phyloP scores from a whole-genome alignment of 1,284 basidiomycete species.

The Quambalaria eucalypti region DNA sequence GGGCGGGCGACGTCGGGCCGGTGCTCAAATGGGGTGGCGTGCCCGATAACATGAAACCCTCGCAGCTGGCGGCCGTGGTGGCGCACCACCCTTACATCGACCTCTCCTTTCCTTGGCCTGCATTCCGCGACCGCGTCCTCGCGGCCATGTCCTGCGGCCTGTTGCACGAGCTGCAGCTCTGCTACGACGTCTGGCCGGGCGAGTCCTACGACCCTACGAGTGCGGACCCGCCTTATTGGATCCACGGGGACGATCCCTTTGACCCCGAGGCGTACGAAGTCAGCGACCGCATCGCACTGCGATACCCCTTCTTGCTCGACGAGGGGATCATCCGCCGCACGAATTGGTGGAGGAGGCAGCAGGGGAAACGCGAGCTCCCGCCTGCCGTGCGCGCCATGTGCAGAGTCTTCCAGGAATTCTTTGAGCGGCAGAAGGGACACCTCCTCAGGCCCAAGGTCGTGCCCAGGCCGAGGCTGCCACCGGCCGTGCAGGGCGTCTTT shows the following conservation, averaged over 20 bases:
- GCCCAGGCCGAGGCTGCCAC: too few relatives aligned
- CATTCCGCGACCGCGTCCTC: neutral
- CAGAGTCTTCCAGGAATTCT: neutral
- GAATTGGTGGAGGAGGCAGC: neutral
- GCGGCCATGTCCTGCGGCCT: neutral
- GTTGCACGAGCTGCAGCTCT: neutral
- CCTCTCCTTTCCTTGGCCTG: neutral
- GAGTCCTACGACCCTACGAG: neutral
- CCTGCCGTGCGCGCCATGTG: neutral
- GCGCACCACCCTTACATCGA: neutral
- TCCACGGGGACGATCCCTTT: neutral
- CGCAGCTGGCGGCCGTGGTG: neutral
- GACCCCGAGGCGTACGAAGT: neutral
- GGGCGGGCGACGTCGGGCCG: neutral
- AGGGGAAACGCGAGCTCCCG: neutral
- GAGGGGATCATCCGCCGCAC: neutral
- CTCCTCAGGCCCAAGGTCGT: too few relatives aligned
- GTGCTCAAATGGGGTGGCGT: neutral
- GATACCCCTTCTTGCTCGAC: neutral
- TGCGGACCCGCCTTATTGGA: neutral
- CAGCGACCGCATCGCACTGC: neutral
- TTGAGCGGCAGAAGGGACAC: neutral
- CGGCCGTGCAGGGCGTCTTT: too few relatives aligned
- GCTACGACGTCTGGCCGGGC: conserved; percentile 1
- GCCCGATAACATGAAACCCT: neutral